A percentile compares a stretch with the other conserved stretches of the same genome.
phyloP scores from a whole-genome alignment of 1,284 basidiomycete species.

The Boletellus deceptivus region DNA sequence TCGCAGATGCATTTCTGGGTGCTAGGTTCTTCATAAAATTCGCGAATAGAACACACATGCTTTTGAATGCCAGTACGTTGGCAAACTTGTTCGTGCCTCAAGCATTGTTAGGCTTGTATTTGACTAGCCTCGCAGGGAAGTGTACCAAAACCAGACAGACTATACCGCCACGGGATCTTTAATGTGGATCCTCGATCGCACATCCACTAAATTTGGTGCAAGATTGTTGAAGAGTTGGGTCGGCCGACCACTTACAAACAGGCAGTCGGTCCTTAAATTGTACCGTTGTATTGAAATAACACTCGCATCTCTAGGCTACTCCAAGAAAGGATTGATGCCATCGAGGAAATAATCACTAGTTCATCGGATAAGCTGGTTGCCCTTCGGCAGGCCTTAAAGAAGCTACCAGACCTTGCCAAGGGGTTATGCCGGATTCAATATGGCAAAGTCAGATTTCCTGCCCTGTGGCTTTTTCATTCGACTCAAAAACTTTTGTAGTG shows the following conservation, averaged over 20 bases:
- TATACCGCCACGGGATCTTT: constrained; percentile 74
- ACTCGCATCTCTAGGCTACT: constrained; percentile 51
- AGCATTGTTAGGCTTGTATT: constrained; percentile 1
- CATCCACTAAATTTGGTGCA: constrained; percentile 86
- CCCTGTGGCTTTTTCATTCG: background rate
- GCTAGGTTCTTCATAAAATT: constrained; percentile 80
- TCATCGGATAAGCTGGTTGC: constrained; percentile 56
- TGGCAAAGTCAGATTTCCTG: constrained; percentile 59
- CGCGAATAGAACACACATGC: constrained; percentile 79
- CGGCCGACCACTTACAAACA: constrained; percentile 79
- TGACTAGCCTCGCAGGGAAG: constrained; percentile 53
- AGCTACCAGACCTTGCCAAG: constrained; percentile 85
- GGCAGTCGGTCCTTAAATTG: constrained; percentile 45
- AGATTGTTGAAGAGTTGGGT: constrained; percentile 86
- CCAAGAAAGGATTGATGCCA: constrained; percentile 76
- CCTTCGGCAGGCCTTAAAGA: constrained; percentile 68
- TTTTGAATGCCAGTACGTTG: constrained; percentile 86
- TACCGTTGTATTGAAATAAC: constrained; percentile 3
- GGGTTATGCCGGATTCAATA: constrained; percentile 91
- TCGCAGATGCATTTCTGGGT: constrained; percentile 75
- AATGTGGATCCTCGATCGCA: constrained; percentile 84
- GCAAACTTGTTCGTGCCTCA: constrained; percentile 62
- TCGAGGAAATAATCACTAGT: constrained; percentile 74
- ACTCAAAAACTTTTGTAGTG: constrained; percentile 46
- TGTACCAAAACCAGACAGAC: constrained; percentile 90